Evolutionary conservation across 2,329 filamentous ascomycete species (phyloP), one percentile per base, ranked within the genome.

Genomic region (Pyricularia grisea): DNA sequence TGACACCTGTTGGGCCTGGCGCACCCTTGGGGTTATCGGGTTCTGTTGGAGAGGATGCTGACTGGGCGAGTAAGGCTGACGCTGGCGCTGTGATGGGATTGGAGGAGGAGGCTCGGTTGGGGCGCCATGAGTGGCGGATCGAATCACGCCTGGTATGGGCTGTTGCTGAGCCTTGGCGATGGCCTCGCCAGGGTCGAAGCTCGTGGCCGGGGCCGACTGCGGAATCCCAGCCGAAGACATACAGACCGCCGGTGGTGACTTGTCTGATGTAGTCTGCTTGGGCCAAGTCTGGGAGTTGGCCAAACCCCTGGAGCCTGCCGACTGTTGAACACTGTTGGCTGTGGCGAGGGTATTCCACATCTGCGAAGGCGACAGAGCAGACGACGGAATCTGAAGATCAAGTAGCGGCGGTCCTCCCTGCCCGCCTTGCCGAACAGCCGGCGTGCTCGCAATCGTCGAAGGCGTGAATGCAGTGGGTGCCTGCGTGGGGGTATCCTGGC

Each of bases 281-380:
- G 85, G 84, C 84, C 85, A 87, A 10, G 84, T 85, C 71, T 77
- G 76, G 14, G 79, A 75, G 70, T 77, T 80, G 6, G 74, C 74
- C 58, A 79, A 72, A 25, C 74, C 23, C 60, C 67, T 68, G n/a
- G 33, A 5, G 25, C 17, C 20, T 50, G 58, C 30, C 23, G 67
- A 25, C 12, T 71, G 68, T 10, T 63, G 60, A 20, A 12, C 11
- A 30, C 71, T 68, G 36, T 50, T 65, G 12, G 60, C 33, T 25
- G 70, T 31, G 33, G 68, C 20, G 7, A 63, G 63, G 10, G 58
- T 71, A 67, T 68, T 70, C 67, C 68, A 27, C 28, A 68, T 70
- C 55, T 74, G 66, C 70, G 70, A 42, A 71, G 67, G 67, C 67
- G 74, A 55, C 68, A 76, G 67, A 67, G 73, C 70, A 31, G 74